Evolutionary conservation across 129 eudicot genomes (phyloP).

Genomic region (Tanacetum coccineum): DNA sequence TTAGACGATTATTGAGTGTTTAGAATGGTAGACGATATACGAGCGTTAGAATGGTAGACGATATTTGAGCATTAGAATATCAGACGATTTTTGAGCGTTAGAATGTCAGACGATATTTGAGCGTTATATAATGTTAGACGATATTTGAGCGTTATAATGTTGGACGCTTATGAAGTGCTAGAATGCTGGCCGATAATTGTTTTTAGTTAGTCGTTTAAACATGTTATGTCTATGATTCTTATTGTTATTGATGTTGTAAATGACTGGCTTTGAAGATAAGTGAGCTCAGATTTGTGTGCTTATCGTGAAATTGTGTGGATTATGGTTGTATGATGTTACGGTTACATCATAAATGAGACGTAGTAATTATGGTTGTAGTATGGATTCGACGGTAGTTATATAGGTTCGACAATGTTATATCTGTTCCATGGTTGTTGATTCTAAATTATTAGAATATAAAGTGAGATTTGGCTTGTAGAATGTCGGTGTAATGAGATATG

Average conservation of each 20-base stretch:
- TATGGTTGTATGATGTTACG: conserved; percentile 4
- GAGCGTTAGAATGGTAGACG: no score
- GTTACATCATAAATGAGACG: background rate
- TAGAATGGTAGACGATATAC: no score
- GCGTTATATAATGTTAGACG: no score
- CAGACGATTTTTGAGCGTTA: no score
- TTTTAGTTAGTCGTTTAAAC: no score
- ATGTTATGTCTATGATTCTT: no score
- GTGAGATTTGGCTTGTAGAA: background rate
- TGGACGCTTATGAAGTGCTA: no score
- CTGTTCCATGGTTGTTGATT: background rate
- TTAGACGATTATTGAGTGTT: no score
- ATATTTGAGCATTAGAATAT: no score
- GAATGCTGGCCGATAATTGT: no score
- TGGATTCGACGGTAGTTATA: background rate
- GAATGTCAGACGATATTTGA: no score
- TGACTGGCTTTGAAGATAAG: background rate
- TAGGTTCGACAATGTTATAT: background rate
- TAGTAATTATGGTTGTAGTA: background rate
- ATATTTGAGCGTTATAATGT: no score
- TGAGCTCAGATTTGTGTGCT: background rate
- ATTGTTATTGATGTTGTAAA: background rate
- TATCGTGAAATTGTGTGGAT: background rate
- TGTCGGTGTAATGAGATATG: background rate
- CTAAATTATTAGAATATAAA: background rate